Evolutionary conservation across 2,329 filamentous ascomycete genomes (phyloP).

Genomic region (Alternaria longipes): DNA sequence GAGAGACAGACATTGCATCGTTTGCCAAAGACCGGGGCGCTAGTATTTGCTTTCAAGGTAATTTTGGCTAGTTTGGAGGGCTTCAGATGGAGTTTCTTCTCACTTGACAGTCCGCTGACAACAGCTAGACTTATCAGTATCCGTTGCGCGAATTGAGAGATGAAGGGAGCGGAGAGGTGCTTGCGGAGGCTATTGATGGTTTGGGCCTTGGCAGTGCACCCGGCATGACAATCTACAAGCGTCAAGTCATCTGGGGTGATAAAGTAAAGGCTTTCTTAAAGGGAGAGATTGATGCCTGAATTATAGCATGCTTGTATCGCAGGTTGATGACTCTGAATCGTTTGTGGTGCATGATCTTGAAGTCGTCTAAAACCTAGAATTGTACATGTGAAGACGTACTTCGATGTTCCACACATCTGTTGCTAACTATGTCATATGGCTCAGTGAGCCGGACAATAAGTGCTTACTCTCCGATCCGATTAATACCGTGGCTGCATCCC

Average conservation of each 20-base stretch:
- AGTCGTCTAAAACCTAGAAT: background rate
- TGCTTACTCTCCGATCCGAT: background rate
- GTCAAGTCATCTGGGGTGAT: constrained; percentile 64
- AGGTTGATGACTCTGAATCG: background rate
- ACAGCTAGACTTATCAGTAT: constrained; percentile 65
- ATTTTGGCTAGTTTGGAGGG: background rate
- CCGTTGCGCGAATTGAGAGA: constrained; percentile 63
- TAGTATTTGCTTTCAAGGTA: constrained; percentile 68
- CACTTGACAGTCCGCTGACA: background rate
- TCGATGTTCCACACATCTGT: background rate
- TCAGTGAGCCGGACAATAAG: background rate
- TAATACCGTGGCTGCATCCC: background rate
- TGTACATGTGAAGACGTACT: constrained; percentile 6
- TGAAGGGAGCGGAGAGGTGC: constrained; percentile 63
- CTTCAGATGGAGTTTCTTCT: background rate
- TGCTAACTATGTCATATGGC: background rate
- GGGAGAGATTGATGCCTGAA: constrained; percentile 30
- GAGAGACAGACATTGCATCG: constrained; percentile 71
- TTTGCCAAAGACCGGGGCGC: constrained; percentile 61
- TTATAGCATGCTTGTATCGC: background rate
- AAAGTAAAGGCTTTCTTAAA: constrained; percentile 62
- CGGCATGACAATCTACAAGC: constrained; percentile 67
- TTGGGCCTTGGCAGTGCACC: constrained; percentile 66
- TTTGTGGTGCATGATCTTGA: background rate
- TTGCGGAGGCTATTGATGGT: constrained; percentile 68